Evolutionary conservation across 1,139 yeast genomes (phyloP), one percentile per base, ranked within the genome.

Genomic region (Nakaseomyces delphensis): DNA sequence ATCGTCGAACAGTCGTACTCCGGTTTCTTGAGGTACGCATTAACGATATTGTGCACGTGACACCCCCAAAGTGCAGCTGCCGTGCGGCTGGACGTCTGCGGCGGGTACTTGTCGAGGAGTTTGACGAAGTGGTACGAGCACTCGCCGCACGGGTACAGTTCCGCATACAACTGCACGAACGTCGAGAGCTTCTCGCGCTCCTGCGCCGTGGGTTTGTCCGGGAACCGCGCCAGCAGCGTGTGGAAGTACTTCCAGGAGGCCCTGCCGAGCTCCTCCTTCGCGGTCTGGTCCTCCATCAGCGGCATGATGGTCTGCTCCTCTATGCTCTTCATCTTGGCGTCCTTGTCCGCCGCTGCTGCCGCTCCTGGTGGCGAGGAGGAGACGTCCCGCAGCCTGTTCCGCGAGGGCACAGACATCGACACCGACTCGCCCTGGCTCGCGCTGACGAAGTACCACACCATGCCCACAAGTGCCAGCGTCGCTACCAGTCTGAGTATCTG

Each of bases 51-150:
- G 65, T 91, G 99, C n/a, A 91, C 72, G 56, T 80, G 80, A 62
- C 98, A 91, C 1, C 98, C 98, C 98, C 98, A 91, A 50, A 84
- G 67, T 0, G 96, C 87, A 0, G 98, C 97, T 2, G 78, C 75
- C 49, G 80, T 79, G 45, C 96, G 72, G 16, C 82, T 73, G 7
- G 77, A 70, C 2, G 83, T 73, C 57, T 93, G 98, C 2, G 96
- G 96, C 1, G 98, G 98, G 55, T 70, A 77, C 53, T 81, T 71
- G 42, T 67, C 58, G 46, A 91, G 66, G 52, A 89, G 67, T 53
- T 73, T 64, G 49, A 76, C 83, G 62, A 91, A 91, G 63, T 91
- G 98, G 51, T 86, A 71, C 0, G 98, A 96, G 67, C 97, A 89
- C 60, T 89, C 96, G 5, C 96, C 94, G 64, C 95, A 85, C 0